phyloP scores from a whole-genome alignment of 1,139 yeast species.

The Sugiyamaella paludigena region DNA sequence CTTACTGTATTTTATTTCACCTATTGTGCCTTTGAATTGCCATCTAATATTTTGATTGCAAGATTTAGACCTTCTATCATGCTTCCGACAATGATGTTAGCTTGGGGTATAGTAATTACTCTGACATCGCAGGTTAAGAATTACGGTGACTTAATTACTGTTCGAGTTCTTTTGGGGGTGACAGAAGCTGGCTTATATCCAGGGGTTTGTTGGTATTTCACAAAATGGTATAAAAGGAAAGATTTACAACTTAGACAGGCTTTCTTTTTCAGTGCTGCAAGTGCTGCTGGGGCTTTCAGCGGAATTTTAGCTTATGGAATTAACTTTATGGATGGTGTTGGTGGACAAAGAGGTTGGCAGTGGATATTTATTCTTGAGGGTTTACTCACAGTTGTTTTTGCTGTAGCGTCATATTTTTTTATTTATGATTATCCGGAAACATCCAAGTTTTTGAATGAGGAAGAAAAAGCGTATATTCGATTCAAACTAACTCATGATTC shows the following conservation, averaged over 20 bases:
- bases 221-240: conserved; percentile 36
- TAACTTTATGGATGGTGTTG: conserved; percentile 35
- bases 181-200: conserved; percentile 57
- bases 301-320: conserved; percentile 41
- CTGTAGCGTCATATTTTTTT: conserved; percentile 31
- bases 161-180: conserved; percentile 28
- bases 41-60: conserved; percentile 45
- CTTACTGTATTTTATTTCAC: conserved; percentile 57
- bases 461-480: conserved; percentile 3
- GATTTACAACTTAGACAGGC: conserved; percentile 52
- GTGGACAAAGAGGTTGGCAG: conserved; percentile 53
- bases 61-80: conserved; percentile 36
- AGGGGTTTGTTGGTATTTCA: conserved; percentile 31
- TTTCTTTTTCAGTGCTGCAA: conserved; percentile 48
- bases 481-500: background rate
- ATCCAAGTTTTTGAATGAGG: conserved; percentile 11
- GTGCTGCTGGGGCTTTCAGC: conserved; percentile 38
- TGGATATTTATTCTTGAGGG: conserved; percentile 78
- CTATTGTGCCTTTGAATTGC: conserved; percentile 55
- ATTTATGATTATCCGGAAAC: conserved; percentile 26
- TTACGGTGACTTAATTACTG: conserved; percentile 22
- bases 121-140: conserved; percentile 50
- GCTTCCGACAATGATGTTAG: conserved; percentile 51
- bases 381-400: conserved; percentile 39
- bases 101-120: conserved; percentile 56